A percentile compares a stretch with the other conserved stretches of the same genome.
Evolutionary conservation across 2,329 filamentous ascomycete species (phyloP).

Genomic region (Pseudocercospora musae): DNA sequence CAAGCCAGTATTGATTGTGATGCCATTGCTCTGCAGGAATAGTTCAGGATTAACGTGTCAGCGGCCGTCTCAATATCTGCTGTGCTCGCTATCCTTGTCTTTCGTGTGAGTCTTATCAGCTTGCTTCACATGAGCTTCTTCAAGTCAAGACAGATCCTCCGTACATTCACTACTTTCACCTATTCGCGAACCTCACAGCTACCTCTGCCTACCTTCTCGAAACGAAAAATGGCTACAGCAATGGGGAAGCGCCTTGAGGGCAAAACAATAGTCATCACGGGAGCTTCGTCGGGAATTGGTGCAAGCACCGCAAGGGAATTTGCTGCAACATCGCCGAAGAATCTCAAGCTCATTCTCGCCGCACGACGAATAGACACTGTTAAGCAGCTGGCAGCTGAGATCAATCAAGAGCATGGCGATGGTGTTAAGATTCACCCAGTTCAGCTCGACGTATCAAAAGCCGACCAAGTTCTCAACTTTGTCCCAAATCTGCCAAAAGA

Average conservation of each 20-base stretch:
- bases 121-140: conserved; percentile 14
- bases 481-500: conserved; percentile 72
- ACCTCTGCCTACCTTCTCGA: neutral
- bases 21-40: neutral
- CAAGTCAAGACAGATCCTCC: conserved; percentile 11
- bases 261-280: conserved; percentile 90
- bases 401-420: conserved; percentile 69
- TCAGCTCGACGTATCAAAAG: conserved; percentile 81
- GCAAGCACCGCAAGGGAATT: conserved; percentile 83
- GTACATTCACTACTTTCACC: conserved; percentile 9
- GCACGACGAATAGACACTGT: conserved; percentile 80
- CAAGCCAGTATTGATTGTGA: neutral
- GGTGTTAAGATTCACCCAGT: conserved; percentile 80
- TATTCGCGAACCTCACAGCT: neutral
- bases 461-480: conserved; percentile 70
- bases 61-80: conserved; percentile 9
- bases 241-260: conserved; percentile 80
- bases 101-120: conserved; percentile 4
- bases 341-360: conserved; percentile 80
- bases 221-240: conserved; percentile 61
- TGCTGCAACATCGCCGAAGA: conserved; percentile 74
- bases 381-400: conserved; percentile 71
- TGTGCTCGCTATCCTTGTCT: neutral
- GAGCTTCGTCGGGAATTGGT: conserved; percentile 90
- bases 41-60: conserved; percentile 15